Evolutionary conservation across 108 stramenopile species (phyloP).

Genomic region (Craspedostauros australis): DNA sequence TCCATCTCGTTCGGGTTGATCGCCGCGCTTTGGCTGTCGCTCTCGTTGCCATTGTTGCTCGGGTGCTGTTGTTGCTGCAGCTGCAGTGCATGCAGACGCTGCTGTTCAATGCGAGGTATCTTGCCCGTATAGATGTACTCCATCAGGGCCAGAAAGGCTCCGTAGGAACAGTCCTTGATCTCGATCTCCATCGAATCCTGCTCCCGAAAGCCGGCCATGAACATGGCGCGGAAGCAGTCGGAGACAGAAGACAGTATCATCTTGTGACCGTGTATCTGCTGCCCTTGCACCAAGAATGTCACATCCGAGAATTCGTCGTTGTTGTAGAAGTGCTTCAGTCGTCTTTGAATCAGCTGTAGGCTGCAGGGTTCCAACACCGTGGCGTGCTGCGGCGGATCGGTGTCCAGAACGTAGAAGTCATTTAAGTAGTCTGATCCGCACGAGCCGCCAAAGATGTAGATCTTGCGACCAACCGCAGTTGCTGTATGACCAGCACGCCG

Average conservation of each 20-base stretch:
- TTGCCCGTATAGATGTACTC: constrained; percentile 89
- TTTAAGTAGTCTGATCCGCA: constrained; percentile 50
- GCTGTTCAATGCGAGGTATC: constrained; percentile 37
- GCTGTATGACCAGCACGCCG: constrained; percentile 91
- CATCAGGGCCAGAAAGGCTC: constrained; percentile 79
- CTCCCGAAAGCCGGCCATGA: constrained; percentile 80
- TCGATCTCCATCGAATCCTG: constrained; percentile 70
- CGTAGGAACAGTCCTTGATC: constrained; percentile 71
- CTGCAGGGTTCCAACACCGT: constrained; percentile 58
- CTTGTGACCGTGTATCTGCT: constrained; percentile 79
- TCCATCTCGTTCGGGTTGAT: too few relatives aligned
- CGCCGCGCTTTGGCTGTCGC: not conserved
- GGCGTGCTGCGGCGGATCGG: constrained; percentile 75
- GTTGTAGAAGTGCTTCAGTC: constrained; percentile 75
- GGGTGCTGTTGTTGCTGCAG: constrained; percentile 1
- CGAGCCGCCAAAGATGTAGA: constrained; percentile 81
- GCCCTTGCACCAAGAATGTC: constrained; percentile 86
- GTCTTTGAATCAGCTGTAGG: constrained; percentile 50
- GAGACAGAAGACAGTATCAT: constrained; percentile 78
- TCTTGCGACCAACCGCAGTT: constrained; percentile 77
- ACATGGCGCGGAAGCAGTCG: constrained; percentile 91
- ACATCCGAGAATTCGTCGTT: constrained; percentile 87
- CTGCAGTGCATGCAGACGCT: not conserved
- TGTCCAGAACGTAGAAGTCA: constrained; percentile 86
- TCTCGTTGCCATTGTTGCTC: not conserved